A percentile compares a stretch with the other conserved stretches of the same genome.
Evolutionary conservation across 805 yeast genomes (phyloP).

Genomic region (Kodamaea neixiangensis): DNA sequence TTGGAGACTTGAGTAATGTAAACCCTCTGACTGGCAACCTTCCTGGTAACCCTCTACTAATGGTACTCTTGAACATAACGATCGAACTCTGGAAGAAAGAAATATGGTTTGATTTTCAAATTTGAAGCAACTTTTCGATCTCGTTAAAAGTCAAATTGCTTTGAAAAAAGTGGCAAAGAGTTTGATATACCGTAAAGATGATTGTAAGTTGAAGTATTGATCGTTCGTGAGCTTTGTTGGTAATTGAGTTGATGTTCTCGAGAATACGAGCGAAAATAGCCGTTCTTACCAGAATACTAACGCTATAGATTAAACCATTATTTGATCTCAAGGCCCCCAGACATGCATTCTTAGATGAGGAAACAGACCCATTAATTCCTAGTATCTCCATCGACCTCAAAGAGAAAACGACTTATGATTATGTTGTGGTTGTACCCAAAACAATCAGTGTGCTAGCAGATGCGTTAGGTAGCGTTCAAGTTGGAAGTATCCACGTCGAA

Average conservation of each 20-base stretch:
- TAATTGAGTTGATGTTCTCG: neutral
- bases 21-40: neutral
- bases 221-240: neutral
- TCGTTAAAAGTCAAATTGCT: neutral
- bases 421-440: constrained; percentile 20
- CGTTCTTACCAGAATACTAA: no score
- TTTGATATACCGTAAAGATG: constrained; percentile 6
- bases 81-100: neutral
- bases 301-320: constrained; percentile 49
- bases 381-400: constrained; percentile 9
- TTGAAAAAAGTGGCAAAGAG: constrained; percentile 5
- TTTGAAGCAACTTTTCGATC: constrained; percentile 1
- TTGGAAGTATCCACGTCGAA: constrained; percentile 18
- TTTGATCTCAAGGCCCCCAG: constrained; percentile 46
- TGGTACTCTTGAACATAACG: neutral
- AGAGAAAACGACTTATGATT: neutral
- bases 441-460: constrained; percentile 19
- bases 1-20: neutral
- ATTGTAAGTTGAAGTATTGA: constrained; percentile 11
- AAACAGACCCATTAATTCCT: constrained; percentile 22
- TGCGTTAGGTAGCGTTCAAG: constrained; percentile 14
- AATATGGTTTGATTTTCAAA: neutral
- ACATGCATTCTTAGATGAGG: constrained; percentile 48
- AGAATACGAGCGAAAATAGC: no score
- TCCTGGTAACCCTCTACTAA: neutral